Conservation (phyloP, 2,329 filamentous ascomycete genomes). For the Hypoxylon sp. region DNA sequence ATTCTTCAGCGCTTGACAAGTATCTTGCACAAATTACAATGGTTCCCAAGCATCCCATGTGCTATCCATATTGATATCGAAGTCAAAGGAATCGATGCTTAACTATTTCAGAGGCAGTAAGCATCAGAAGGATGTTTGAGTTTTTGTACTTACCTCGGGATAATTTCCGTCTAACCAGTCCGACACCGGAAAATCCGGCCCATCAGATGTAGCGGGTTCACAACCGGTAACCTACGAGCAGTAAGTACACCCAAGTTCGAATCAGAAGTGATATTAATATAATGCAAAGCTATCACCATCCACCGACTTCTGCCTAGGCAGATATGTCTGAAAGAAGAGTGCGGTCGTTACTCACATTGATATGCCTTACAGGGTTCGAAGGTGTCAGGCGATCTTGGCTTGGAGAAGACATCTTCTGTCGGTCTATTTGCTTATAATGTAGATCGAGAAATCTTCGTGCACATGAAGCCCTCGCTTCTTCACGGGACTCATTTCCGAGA, state of each 20-base stretch:
- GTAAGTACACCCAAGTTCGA: background rate
- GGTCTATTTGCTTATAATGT: conserved; percentile 33
- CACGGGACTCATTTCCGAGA: conserved; percentile 36
- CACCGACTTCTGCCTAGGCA: background rate
- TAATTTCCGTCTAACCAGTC: conserved; percentile 18
- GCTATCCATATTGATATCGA: conserved; percentile 17
- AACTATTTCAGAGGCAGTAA: conserved; percentile 16
- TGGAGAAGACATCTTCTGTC: conserved; percentile 20
- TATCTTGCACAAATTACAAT: background rate
- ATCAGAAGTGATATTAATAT: background rate
- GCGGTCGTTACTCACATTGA: conserved; percentile 15
- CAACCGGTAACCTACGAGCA: background rate
- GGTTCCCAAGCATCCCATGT: conserved; percentile 13
- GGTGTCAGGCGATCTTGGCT: conserved; percentile 12
- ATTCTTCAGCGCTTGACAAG: background rate
- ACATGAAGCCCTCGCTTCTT: conserved; percentile 43
- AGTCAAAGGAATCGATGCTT: conserved; percentile 17
- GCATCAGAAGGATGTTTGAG: background rate
- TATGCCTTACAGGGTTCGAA: background rate
- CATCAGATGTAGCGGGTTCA: background rate
- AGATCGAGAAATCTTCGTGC: conserved; percentile 45
- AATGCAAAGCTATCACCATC: background rate
- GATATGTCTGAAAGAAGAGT: background rate
- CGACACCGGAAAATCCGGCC: background rate
- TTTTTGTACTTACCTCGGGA: conserved; percentile 15